Conservation (phyloP, 148 eudicot genomes). For the Fallopia convolvulus region DNA sequence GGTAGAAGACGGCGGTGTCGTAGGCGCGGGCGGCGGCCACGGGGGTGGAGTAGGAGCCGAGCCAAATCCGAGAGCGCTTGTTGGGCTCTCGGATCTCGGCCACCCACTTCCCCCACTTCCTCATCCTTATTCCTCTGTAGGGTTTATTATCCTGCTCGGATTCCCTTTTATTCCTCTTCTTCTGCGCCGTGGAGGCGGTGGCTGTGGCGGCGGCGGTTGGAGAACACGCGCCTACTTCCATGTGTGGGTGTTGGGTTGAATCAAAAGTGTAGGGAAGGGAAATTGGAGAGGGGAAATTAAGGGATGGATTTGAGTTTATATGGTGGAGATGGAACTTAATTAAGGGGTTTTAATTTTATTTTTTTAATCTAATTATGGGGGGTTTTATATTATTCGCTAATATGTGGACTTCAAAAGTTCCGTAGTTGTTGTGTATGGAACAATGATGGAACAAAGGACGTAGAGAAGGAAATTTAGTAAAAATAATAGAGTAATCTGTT, state of each 20-base stretch:
- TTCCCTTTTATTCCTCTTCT: not conserved
- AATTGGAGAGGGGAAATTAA: too few relatives aligned
- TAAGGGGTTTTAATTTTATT: too few relatives aligned
- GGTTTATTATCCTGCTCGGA: conserved; percentile 28
- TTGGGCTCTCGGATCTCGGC: conserved; percentile 93
- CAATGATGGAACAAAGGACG: too few relatives aligned
- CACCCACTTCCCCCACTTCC: conserved; percentile 99
- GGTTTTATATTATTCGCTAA: too few relatives aligned
- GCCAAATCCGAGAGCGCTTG: conserved; percentile 80
- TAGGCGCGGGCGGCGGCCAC: conserved; percentile 86
- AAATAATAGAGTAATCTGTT: too few relatives aligned
- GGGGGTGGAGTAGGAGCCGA: conserved; percentile 70
- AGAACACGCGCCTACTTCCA: not conserved
- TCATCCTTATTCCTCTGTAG: conserved; percentile 85
- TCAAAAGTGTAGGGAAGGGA: too few relatives aligned
- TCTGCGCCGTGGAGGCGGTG: not conserved
- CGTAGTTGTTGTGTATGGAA: too few relatives aligned
- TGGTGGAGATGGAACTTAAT: too few relatives aligned
- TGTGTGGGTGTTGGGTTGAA: not conserved
- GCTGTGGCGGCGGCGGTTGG: not conserved
- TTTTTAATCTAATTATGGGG: too few relatives aligned
- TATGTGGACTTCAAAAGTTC: too few relatives aligned
- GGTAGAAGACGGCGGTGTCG: conserved; percentile 77
- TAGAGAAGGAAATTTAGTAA: too few relatives aligned
- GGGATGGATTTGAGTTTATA: too few relatives aligned